Conservation (phyloP, 495 filamentous ascomycete species). For the Neurospora sp. region DNA sequence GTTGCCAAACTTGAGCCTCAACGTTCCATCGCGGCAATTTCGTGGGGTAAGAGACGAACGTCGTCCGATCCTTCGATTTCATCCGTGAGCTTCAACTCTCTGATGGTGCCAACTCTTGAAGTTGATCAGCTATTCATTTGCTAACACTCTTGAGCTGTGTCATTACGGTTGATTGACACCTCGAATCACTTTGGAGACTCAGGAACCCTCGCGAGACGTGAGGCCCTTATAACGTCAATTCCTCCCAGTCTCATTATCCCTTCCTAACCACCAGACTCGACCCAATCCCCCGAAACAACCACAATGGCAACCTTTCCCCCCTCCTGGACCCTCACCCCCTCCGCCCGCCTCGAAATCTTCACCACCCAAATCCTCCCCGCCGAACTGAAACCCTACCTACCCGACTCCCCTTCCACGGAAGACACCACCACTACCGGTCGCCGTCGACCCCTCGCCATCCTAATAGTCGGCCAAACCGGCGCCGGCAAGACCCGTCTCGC, state of each 20-base stretch:
- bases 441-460: slow-evolving; percentile 18
- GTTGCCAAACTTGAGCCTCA: neutral
- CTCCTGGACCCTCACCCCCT: slow-evolving; percentile 12
- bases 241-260: neutral
- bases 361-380: slow-evolving; percentile 6
- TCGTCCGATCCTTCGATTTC: neutral
- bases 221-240: neutral
- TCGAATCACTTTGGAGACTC: neutral
- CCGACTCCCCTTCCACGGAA: neutral
- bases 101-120: neutral
- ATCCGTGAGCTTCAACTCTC: neutral
- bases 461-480: slow-evolving; percentile 33
- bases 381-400: slow-evolving; percentile 9
- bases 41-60: neutral
- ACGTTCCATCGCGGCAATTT: neutral
- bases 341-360: slow-evolving; percentile 7
- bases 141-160: neutral
- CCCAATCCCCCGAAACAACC: neutral
- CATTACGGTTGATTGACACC: neutral
- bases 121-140: neutral
- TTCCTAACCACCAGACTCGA: neutral
- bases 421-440: neutral
- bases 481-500: slow-evolving; percentile 32
- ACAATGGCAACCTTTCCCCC: neutral
- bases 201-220: neutral